phyloP scores from a whole-genome alignment of 1,284 basidiomycete species.

The Trichosporon coremiiforme region DNA sequence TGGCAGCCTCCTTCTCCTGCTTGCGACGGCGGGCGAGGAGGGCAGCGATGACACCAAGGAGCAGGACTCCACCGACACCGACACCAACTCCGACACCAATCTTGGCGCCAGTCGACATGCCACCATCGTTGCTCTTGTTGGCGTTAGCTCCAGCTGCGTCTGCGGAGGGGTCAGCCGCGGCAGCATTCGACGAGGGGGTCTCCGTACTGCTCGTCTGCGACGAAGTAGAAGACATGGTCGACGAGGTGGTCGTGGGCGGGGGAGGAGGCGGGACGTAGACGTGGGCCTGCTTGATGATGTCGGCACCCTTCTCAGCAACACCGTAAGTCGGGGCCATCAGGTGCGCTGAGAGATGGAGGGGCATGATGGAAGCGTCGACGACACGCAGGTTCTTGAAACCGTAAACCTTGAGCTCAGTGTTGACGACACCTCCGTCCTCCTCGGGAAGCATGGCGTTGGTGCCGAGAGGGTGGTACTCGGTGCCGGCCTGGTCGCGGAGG shows the following conservation, averaged over 20 bases:
- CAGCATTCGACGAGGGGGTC: conserved; percentile 4
- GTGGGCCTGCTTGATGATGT: conserved; percentile 60
- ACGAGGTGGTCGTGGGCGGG: not conserved
- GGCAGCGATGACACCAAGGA: conserved; percentile 32
- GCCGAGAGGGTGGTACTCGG: conserved; percentile 64
- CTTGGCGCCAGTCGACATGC: conserved; percentile 39
- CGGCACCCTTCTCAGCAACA: conserved; percentile 68
- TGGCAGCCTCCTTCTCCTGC: not conserved
- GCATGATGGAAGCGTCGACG: conserved; percentile 58
- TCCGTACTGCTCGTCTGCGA: conserved; percentile 21
- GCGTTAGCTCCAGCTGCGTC: conserved; percentile 35
- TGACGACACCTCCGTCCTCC: conserved; percentile 67
- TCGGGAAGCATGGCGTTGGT: conserved; percentile 69
- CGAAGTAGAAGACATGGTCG: conserved; percentile 15
- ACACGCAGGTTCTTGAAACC: conserved; percentile 62
- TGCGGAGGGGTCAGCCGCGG: not conserved
- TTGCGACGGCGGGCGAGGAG: conserved; percentile 15
- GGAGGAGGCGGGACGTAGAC: conserved; percentile 12
- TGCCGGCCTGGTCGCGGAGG: conserved; percentile 45
- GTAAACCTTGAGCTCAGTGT: conserved; percentile 65
- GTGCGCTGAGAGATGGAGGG: conserved; percentile 56
- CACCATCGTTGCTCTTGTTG: conserved; percentile 21
- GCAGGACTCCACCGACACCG: conserved; percentile 39
- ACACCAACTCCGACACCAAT: conserved; percentile 49
- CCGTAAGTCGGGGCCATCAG: conserved; percentile 64